Evolutionary conservation across 805 yeast genomes (phyloP).

Genomic region (Candida hispaniensis): DNA sequence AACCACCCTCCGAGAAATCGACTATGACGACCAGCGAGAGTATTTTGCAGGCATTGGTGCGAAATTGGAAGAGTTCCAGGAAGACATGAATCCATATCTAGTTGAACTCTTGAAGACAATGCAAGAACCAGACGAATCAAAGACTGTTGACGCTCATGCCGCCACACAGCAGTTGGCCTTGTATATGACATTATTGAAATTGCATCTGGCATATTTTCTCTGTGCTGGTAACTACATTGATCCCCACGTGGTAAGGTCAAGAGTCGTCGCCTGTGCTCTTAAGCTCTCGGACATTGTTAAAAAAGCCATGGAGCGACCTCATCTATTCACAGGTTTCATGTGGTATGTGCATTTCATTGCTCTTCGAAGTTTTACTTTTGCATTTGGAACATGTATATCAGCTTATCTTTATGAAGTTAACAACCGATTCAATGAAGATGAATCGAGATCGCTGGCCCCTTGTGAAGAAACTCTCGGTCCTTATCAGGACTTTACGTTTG

Average conservation of each 20-base stretch:
- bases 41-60: slow-evolving; percentile 12
- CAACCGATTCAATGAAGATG: slow-evolving; percentile 9
- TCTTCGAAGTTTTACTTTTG: slow-evolving; percentile 13
- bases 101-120: slow-evolving; percentile 9
- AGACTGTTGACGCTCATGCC: slow-evolving; percentile 14
- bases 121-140: slow-evolving; percentile 13
- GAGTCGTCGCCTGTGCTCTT: slow-evolving; percentile 13
- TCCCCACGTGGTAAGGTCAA: slow-evolving; percentile 10
- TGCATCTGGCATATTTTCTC: slow-evolving; percentile 10
- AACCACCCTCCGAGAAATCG: slow-evolving; percentile 12
- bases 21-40: slow-evolving; percentile 8
- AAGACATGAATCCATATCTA: slow-evolving; percentile 14
- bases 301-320: slow-evolving; percentile 15
- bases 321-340: slow-evolving; percentile 15
- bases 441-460: slow-evolving; percentile 6
- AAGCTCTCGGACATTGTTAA: slow-evolving; percentile 12
- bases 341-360: slow-evolving; percentile 14
- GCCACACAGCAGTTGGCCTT: slow-evolving; percentile 12
- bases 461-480: slow-evolving; percentile 1
- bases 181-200: slow-evolving; percentile 11
- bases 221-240: slow-evolving; percentile 16
- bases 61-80: slow-evolving; percentile 9
- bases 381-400: slow-evolving; percentile 11
- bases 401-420: slow-evolving; percentile 13
- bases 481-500: slow-evolving; percentile 13